Percentiles rank a stretch among this genome's conserved stretches.
Conservation (phyloP, 2,329 filamentous ascomycete species). For the Didymellaceae sp. region DNA sequence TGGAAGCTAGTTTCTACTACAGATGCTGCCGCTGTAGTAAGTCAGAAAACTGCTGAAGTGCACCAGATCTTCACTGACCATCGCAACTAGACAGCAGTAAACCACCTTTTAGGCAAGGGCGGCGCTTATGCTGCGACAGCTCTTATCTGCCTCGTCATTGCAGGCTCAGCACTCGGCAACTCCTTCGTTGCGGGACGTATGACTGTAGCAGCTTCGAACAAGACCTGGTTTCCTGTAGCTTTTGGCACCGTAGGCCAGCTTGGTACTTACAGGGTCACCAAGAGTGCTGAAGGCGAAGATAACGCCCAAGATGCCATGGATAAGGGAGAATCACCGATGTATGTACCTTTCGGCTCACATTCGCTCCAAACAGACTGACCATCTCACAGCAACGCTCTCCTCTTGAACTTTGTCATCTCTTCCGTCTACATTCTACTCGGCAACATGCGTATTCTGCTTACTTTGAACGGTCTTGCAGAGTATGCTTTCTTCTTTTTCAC, state of each 20-base stretch:
- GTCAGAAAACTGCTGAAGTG: constrained; percentile 19
- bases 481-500: constrained; percentile 72
- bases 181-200: constrained; percentile 69
- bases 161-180: constrained; percentile 67
- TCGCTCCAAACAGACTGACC: neutral
- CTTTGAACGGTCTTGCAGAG: constrained; percentile 52
- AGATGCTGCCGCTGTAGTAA: constrained; percentile 68
- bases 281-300: constrained; percentile 9
- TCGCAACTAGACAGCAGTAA: constrained; percentile 38
- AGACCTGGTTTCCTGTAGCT: constrained; percentile 38
- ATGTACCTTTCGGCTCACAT: neutral
- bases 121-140: constrained; percentile 59
- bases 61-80: neutral
- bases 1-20: constrained; percentile 66
- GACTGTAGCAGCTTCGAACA: constrained; percentile 63
- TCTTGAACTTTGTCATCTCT: constrained; percentile 49
- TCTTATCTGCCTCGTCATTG: constrained; percentile 67
- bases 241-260: constrained; percentile 41
- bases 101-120: constrained; percentile 61
- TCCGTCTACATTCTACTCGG: constrained; percentile 67
- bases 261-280: constrained; percentile 34
- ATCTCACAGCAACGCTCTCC: constrained; percentile 37
- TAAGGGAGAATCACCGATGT: constrained; percentile 46
- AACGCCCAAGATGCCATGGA: constrained; percentile 35
- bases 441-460: constrained; percentile 67